phyloP scores from a whole-genome alignment of 2,329 filamentous ascomycete species.

The Calonectria fujianensis region DNA sequence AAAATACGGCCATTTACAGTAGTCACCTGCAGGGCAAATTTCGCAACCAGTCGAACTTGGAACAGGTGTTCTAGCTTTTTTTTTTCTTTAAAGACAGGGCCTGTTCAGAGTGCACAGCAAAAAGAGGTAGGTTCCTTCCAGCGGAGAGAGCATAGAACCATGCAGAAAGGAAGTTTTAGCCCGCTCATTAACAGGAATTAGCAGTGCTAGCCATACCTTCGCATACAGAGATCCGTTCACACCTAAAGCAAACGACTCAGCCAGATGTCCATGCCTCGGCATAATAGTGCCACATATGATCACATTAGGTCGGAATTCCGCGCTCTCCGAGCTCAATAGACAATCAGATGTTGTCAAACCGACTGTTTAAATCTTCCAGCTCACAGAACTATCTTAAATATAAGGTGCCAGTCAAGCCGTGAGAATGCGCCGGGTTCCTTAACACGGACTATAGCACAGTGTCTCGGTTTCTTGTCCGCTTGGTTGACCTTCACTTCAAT shows the following conservation, averaged over 20 bases:
- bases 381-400: background rate
- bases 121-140: background rate
- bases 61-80: background rate
- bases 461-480: background rate
- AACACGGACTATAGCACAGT: background rate
- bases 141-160: background rate
- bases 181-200: background rate
- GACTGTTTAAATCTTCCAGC: background rate
- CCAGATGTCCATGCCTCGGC: background rate
- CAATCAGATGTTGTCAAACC: background rate
- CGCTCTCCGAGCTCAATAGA: background rate
- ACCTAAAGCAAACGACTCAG: background rate
- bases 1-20: background rate
- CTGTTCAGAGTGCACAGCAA: background rate
- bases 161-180: background rate
- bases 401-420: background rate
- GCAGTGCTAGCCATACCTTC: background rate
- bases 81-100: background rate
- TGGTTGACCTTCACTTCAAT: background rate
- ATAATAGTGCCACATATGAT: too few species aligned
- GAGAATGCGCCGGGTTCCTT: background rate
- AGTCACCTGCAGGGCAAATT: background rate
- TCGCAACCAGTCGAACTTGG: background rate
- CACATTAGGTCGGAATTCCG: background rate
- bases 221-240: too few species aligned